Conservation (phyloP, 169 alveolate species). For the Fabrea salina region DNA sequence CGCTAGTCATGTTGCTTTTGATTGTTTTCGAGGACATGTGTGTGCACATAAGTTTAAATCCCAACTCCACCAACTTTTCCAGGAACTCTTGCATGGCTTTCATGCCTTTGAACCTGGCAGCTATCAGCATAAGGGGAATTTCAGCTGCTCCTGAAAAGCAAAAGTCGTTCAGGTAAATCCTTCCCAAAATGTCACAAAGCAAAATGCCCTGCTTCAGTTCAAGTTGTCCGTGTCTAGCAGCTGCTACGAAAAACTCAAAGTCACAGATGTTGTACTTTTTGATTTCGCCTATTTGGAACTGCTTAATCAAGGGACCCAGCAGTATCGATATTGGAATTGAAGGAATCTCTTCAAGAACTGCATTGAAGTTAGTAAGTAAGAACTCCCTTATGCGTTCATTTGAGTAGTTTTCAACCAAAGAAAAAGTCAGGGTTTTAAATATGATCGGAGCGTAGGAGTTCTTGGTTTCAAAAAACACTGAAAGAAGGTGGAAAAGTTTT, state of each 20-base stretch:
- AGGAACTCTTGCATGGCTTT: conserved; percentile 58
- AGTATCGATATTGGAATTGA: conserved; percentile 80
- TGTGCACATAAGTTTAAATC: conserved; percentile 10
- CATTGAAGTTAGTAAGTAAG: conserved; percentile 64
- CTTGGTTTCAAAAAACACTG: neutral
- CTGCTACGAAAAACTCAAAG: conserved; percentile 65
- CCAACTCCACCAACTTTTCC: conserved; percentile 41
- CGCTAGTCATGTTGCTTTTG: neutral
- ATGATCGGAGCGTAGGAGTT: conserved; percentile 75
- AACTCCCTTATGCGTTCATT: conserved; percentile 74
- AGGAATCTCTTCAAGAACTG: conserved; percentile 49
- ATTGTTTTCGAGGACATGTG: neutral
- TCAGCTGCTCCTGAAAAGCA: conserved; percentile 54
- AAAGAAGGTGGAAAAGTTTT: conserved; percentile 16
- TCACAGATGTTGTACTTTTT: conserved; percentile 65
- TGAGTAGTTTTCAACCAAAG: conserved; percentile 75
- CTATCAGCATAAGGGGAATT: conserved; percentile 54
- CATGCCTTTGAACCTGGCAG: conserved; percentile 46
- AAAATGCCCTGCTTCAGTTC: conserved; percentile 66
- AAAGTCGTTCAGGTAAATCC: conserved; percentile 65
- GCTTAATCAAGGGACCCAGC: conserved; percentile 77
- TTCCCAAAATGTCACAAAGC: conserved; percentile 71
- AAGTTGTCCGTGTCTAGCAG: conserved; percentile 70
- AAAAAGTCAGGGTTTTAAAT: conserved; percentile 77
- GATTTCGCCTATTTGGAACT: conserved; percentile 59